Conservation (phyloP, 164 flowering plant species). For the Vitis labrusca region DNA sequence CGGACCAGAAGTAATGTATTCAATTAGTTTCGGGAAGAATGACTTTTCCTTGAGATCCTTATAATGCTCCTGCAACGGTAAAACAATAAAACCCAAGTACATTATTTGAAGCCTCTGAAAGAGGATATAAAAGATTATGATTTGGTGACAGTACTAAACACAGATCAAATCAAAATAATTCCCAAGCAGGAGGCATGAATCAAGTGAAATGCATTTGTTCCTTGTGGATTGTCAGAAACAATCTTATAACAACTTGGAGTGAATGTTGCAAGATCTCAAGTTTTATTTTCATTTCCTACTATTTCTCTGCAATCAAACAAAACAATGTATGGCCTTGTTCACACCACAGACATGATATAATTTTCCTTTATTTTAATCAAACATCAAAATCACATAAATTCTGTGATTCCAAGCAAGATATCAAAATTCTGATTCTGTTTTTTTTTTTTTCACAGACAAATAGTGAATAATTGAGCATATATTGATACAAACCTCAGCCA, state of each 20-base stretch:
- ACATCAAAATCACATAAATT: too few species aligned
- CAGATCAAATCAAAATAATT: neutral
- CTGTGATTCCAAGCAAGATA: too few species aligned
- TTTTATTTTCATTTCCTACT: neutral
- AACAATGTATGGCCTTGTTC: neutral
- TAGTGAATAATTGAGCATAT: too few species aligned
- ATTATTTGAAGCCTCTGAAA: neutral
- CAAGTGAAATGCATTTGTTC: neutral
- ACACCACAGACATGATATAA: neutral
- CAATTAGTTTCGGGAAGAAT: slow-evolving; percentile 82
- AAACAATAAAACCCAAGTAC: neutral
- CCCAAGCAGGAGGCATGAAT: neutral
- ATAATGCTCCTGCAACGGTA: slow-evolving; percentile 78
- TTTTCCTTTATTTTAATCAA: neutral
- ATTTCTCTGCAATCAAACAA: neutral
- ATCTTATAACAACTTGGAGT: neutral
- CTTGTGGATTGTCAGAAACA: neutral
- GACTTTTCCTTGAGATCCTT: slow-evolving; percentile 81
- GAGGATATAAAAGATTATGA: neutral
- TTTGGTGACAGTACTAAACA: neutral
- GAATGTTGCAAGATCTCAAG: neutral
- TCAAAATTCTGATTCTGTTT: too few species aligned
- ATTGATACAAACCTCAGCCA: slow-evolving; percentile 78
- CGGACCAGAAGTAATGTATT: slow-evolving; percentile 94
- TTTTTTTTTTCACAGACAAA: too few species aligned